Percentiles rank a stretch among this genome's conserved stretches.
These are phyloP conservation scores for Epichloe sibirici DNA, from an alignment of 2,329 filamentous ascomycete species.

Conservation along the genomic window DNA sequence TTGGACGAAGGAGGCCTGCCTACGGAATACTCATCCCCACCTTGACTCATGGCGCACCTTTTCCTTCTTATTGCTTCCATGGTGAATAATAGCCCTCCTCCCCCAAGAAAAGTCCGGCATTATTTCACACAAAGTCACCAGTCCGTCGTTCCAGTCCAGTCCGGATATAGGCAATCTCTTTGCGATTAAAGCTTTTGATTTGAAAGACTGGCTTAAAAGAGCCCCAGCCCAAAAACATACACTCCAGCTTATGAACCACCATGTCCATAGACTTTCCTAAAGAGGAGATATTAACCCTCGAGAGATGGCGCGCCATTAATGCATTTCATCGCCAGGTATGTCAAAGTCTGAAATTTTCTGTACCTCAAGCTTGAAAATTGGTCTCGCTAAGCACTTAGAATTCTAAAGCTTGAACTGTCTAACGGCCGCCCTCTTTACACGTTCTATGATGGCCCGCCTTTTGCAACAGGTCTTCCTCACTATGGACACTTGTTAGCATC, in stretches of 20 bases:
- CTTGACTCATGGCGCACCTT: conserved; percentile 2
- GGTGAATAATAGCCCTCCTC: background rate
- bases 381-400: conserved; percentile 1
- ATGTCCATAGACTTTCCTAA: conserved; percentile 91
- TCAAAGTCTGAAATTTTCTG: background rate
- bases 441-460: conserved; percentile 84
- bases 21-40: background rate
- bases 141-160: background rate
- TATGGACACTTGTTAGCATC: conserved; percentile 71
- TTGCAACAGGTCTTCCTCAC: conserved; percentile 58
- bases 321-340: conserved; percentile 75
- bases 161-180: background rate
- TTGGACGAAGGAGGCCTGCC: too few relatives aligned
- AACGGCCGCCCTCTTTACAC: conserved; percentile 75
- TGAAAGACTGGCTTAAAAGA: background rate
- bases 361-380: background rate
- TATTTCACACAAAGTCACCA: background rate
- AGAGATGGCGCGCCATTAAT: conserved; percentile 81
- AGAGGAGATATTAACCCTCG: conserved; percentile 76
- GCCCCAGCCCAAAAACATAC: background rate
- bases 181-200: background rate
- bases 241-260: conserved; percentile 21
- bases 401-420: conserved; percentile 57
- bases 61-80: background rate
- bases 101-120: background rate